These are phyloP conservation scores for Talaromyces sp. DNA, from an alignment of 2,329 filamentous ascomycete species.

Conservation along the genomic window DNA sequence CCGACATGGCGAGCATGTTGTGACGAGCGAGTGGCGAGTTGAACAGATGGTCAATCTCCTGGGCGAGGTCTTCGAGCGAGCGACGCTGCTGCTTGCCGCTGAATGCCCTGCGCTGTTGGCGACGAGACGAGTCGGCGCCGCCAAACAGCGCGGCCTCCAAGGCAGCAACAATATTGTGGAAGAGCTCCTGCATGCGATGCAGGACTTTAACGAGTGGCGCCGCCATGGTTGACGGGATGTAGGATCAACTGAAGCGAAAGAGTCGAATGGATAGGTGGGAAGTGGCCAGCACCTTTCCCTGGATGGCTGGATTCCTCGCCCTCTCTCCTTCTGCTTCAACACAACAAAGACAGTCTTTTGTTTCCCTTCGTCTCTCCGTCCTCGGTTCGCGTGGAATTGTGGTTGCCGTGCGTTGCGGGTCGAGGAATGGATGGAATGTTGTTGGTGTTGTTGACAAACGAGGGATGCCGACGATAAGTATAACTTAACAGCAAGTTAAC, in stretches of 20 bases:
- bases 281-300: neutral
- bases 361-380: neutral
- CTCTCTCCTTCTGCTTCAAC: neutral
- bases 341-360: neutral
- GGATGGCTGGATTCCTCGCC: neutral
- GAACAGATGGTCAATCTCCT: constrained; percentile 35
- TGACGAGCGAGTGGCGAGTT: constrained; percentile 28
- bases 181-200: constrained; percentile 37
- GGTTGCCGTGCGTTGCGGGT: neutral
- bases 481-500: too few species aligned
- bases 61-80: constrained; percentile 33
- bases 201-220: constrained; percentile 33
- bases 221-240: constrained; percentile 24
- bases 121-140: constrained; percentile 18
- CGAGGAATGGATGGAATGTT: neutral
- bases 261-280: neutral
- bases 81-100: constrained; percentile 25
- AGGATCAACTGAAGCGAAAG: neutral
- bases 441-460: neutral
- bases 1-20: constrained; percentile 40
- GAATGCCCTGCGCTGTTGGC: constrained; percentile 28
- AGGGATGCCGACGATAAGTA: neutral
- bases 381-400: neutral
- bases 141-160: constrained; percentile 36
- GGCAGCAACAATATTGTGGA: constrained; percentile 33